These are phyloP conservation scores for Talaromyces sp. DNA, from an alignment of 2,329 filamentous ascomycete species.

Conservation along the genomic window DNA sequence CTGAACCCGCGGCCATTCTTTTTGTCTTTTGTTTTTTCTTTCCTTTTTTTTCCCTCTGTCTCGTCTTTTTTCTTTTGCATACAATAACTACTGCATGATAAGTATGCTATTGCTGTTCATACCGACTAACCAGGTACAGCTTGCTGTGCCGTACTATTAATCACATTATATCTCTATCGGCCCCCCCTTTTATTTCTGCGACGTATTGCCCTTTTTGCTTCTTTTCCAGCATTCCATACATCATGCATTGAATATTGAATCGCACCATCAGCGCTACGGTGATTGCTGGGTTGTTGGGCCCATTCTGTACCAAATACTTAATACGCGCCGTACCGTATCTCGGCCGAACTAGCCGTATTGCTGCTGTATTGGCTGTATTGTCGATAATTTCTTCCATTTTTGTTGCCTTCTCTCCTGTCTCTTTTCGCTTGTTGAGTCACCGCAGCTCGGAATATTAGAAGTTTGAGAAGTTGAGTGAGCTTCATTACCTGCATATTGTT, in stretches of 20 bases:
- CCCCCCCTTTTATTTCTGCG: neutral
- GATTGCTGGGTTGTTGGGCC: conserved; percentile 1
- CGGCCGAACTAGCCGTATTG: conserved; percentile 1
- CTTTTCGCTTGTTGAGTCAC: neutral
- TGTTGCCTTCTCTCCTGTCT: neutral
- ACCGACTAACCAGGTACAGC: conserved; percentile 1
- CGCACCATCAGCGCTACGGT: neutral
- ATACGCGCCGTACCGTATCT: conserved; percentile 5
- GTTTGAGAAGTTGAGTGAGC: neutral
- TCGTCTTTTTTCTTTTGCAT: neutral
- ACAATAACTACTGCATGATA: too few relatives aligned
- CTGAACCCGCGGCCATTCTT: neutral
- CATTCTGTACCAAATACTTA: neutral
- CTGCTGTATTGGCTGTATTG: neutral
- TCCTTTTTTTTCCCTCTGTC: neutral
- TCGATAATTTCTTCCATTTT: neutral
- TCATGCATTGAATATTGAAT: neutral
- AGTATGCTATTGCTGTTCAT: conserved; percentile 4
- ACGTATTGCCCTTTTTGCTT: neutral
- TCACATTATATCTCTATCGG: neutral
- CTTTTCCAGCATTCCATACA: neutral
- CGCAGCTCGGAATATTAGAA: neutral
- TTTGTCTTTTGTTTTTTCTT: neutral
- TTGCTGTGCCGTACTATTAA: neutral
- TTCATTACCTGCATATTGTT: neutral